Base-by-base conservation (phyloP, 208 protist species). In the Leishmania amazonensis region DNA sequence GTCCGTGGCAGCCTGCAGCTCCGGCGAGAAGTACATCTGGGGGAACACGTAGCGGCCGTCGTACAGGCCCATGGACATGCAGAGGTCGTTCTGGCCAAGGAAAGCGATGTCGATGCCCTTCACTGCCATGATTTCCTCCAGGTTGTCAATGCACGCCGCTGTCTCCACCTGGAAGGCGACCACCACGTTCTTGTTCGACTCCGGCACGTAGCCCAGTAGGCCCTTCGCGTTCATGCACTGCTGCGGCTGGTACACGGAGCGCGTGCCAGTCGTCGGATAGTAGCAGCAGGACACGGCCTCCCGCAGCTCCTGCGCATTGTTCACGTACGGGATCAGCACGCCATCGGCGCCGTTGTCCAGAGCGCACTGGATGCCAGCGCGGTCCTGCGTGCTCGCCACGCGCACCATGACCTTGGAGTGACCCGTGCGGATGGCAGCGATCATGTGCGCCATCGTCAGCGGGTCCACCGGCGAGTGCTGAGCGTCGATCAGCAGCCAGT, bases 61-160 rank as follows among this genome's bases (percentile, higher is more conserved):
- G 81, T 92, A 95, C 73, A 95, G 89, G 47, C 92, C 92, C 89
- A 95, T 92, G 71, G 91, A 95, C 91, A 95, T 95, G 87, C 91
- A 95, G 40, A 95, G 86, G 81, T 95, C 91, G 81, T 95, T 95
- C 88, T 95, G 90, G 58, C 91, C 91, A 31, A 95, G 84, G 83
- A 95, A 95, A 76, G 91, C 91, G 80, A 95, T 95, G 81, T 95
- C 91, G 80, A 95, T 81, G 65, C 91, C 91, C 79, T 92, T 89
- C 64, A 95, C 89, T 28, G 89, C 87, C 91, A 95, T 95, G 81
- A 95, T 95, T 78, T 93, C 91, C 38, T 93, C 91, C 47, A 95
- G 85, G 85, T 95, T 93, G 84, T 93, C 88, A 78, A 95, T 95
- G 90, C 91, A 95, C 70, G 83, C 84, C 40, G 89, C 90, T 42